A percentile compares a stretch with the other conserved stretches of the same genome.
phyloP scores from a whole-genome alignment of 768 basidiomycete species.

The Daedaleopsis nitida region DNA sequence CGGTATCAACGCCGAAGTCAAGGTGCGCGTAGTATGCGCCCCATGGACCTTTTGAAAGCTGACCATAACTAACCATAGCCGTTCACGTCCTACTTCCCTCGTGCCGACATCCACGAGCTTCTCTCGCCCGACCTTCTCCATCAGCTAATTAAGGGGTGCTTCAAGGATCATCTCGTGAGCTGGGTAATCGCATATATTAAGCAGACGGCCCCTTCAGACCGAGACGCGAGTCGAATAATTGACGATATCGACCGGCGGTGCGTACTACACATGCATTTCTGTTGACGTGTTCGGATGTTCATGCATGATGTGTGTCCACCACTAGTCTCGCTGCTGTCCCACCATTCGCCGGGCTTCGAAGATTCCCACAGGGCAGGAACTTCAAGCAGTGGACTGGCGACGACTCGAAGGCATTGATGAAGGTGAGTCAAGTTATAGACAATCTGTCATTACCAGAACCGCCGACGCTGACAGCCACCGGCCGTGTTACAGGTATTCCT shows the following conservation, averaged over 20 bases:
- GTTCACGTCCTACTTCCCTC: conserved; percentile 22
- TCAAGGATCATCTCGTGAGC: conserved; percentile 25
- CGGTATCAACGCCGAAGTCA: conserved; percentile 28
- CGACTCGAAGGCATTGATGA: conserved; percentile 32
- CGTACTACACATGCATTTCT: neutral
- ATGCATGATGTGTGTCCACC: no score
- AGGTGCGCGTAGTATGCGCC: no score
- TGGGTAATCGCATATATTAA: conserved; percentile 14
- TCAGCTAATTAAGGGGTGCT: conserved; percentile 26
- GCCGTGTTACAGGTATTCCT: conserved; percentile 23
- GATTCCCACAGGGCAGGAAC: conserved; percentile 25
- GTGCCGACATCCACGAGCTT: conserved; percentile 26
- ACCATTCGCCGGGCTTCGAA: conserved; percentile 22
- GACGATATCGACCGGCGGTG: conserved; percentile 21
- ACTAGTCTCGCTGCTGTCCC: conserved; percentile 23
- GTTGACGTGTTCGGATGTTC: no score
- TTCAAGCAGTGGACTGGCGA: conserved; percentile 34
- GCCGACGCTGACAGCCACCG: neutral
- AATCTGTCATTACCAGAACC: no score
- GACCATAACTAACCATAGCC: conserved; percentile 10
- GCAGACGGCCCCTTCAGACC: neutral
- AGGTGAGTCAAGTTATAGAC: conserved; percentile 16
- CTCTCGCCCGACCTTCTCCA: conserved; percentile 21
- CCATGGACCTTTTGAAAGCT: no score
- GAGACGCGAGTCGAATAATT: conserved; percentile 7